Base-by-base conservation (phyloP, 106 monocot genomes). In the Amphibolis antarctica region DNA sequence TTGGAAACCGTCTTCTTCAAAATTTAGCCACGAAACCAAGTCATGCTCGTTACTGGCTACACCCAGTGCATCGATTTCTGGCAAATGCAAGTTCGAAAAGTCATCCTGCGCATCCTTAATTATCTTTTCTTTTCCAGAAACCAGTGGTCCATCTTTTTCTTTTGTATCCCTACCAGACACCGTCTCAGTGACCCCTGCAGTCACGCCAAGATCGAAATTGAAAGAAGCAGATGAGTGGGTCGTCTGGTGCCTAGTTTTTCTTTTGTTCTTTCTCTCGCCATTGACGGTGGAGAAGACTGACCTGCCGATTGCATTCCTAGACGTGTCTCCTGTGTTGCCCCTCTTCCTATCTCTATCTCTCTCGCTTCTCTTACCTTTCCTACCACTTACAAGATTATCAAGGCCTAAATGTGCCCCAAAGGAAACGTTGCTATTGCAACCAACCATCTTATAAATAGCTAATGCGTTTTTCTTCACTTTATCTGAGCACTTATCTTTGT, bases 181-280 rank as follows among this genome's bases (percentile, higher is more conserved):
- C 36, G 36, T 36, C 36, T 36, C 36, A 7, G 36, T 36, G 36
- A 36, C 36, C 2, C 7, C 7, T 36, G 36, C 2, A 36, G 36
- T 36, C 36, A 4, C 7, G 7, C 36, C 36, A 36, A 7, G 36
- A 36, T 7, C 2, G 36, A 36, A 36, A 36, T 36, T 7, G 36
- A 36, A 36, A 36, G 80, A 75, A 18, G 75, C 60, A 45, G 90
- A 90, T 68, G 83, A 63, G 52, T 86, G 83, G 30, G 80, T 75
- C 45, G 76, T 71, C 78, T 83, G 86, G 29, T 86, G 85, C 67
- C 80, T 91, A 0, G 75, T 79, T 64, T 89, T 89, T 53, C 78
- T 43, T 53, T 81, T 91, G 23, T 79, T 74, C 66, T 83, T 91
- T 4, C 86, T 72, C 28, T 91, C 90, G 66, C 76, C 81, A 53